These are phyloP conservation scores for Penicillium turbatum DNA, from an alignment of 495 filamentous ascomycete species.

Conservation along the genomic window DNA sequence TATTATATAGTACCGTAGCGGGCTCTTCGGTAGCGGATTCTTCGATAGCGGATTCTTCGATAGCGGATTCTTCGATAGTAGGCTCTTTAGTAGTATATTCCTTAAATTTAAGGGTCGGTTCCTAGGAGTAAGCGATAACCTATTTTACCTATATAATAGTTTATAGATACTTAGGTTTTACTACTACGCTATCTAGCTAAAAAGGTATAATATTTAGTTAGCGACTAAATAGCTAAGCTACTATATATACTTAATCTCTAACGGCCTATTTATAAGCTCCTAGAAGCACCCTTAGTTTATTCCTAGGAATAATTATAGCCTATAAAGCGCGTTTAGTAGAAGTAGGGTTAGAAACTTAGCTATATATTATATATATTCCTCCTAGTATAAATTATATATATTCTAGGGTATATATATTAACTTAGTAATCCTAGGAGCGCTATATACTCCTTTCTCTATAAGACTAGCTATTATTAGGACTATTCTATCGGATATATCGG, in stretches of 20 bases:
- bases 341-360: background rate
- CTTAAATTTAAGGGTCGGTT: too few species aligned
- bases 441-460: too few species aligned
- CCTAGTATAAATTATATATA: background rate
- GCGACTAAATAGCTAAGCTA: background rate
- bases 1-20: background rate
- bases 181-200: slow-evolving; percentile 1
- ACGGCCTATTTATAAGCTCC: background rate
- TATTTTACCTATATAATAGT: background rate
- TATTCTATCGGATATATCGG: background rate
- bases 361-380: background rate
- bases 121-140: too few species aligned
- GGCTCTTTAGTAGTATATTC: too few species aligned
- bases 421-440: background rate
- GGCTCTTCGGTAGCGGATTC: too few species aligned
- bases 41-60: too few species aligned
- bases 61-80: too few species aligned
- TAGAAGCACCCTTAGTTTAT: background rate
- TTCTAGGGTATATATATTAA: background rate
- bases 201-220: background rate
- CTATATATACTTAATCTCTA: background rate
- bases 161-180: background rate
- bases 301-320: background rate
- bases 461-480: background rate
- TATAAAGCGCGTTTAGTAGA: background rate